A percentile compares a stretch with the other conserved stretches of the same genome.
Evolutionary conservation across 2,329 filamentous ascomycete genomes (phyloP).

Genomic region (Alternaria sp.): DNA sequence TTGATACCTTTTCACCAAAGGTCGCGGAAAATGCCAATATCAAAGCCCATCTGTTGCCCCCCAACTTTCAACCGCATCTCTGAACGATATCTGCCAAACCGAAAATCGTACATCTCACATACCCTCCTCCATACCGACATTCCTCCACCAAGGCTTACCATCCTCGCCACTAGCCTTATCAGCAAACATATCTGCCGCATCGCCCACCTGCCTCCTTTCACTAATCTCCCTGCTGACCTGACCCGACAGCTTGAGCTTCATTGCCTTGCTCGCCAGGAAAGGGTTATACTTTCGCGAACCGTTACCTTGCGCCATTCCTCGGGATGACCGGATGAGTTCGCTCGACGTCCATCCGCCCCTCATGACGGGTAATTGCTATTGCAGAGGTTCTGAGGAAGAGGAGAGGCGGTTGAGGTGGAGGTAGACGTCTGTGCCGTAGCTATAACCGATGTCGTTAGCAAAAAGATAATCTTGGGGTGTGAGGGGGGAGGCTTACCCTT

Average conservation of each 20-base stretch:
- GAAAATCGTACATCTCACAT: constrained; percentile 34
- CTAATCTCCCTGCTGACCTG: constrained; percentile 68
- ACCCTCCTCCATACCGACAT: constrained; percentile 58
- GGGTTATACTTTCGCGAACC: constrained; percentile 30
- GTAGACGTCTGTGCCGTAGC: constrained; percentile 98
- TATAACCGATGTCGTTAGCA: constrained; percentile 48
- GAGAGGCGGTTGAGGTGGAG: constrained; percentile 95
- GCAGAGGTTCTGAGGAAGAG: constrained; percentile 92
- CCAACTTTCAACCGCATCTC: neutral
- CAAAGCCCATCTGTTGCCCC: neutral
- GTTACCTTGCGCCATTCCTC: constrained; percentile 65
- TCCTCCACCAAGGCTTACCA: constrained; percentile 54
- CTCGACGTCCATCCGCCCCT: constrained; percentile 67
- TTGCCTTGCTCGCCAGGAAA: constrained; percentile 55
- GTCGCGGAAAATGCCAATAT: neutral
- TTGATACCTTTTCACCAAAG: neutral
- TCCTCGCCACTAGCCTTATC: constrained; percentile 41
- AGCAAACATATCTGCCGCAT: constrained; percentile 75
- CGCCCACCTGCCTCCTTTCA: constrained; percentile 87
- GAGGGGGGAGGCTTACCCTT: constrained; percentile 71
- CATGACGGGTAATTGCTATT: constrained; percentile 91
- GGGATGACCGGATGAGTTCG: constrained; percentile 41
- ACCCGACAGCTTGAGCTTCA: constrained; percentile 73
- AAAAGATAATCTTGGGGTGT: neutral
- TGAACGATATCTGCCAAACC: neutral